These are phyloP conservation scores for Pseudoturritis turrita DNA, from an alignment of 345 rosid species.

Conservation along the genomic window DNA sequence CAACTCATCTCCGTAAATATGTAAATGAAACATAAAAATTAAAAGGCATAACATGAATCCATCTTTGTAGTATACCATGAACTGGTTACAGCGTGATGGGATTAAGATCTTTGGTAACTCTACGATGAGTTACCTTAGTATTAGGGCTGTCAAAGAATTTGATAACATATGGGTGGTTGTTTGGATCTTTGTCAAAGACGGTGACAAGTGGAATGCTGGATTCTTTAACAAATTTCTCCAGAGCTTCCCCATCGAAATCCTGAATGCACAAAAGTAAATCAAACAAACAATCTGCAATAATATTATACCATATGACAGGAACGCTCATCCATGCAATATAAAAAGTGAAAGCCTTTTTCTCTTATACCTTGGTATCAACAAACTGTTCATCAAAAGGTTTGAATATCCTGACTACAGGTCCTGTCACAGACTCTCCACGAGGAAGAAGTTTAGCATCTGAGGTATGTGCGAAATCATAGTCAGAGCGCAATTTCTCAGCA, in stretches of 20 bases:
- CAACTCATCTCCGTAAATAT: not conserved
- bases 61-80: not conserved
- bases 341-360: not conserved
- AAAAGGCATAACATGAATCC: not conserved
- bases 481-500: constrained; percentile 86
- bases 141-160: constrained; percentile 70
- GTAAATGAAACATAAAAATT: not conserved
- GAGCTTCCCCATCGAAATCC: constrained; percentile 67
- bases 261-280: constrained; percentile 33
- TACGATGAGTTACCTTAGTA: constrained; percentile 53
- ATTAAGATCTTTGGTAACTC: not conserved
- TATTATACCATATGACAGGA: not conserved
- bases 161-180: constrained; percentile 75
- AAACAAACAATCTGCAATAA: not conserved
- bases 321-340: not conserved
- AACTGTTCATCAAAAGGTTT: constrained; percentile 92
- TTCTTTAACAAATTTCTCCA: constrained; percentile 78
- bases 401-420: constrained; percentile 79
- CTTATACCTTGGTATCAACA: constrained; percentile 72
- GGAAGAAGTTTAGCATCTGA: constrained; percentile 80
- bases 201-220: constrained; percentile 75
- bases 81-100: not conserved
- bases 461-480: constrained; percentile 82
- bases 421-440: constrained; percentile 73
- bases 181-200: constrained; percentile 65